These are phyloP conservation scores for Cardamine occulta DNA, from an alignment of 345 rosid genomes.

Conservation along the genomic window DNA sequence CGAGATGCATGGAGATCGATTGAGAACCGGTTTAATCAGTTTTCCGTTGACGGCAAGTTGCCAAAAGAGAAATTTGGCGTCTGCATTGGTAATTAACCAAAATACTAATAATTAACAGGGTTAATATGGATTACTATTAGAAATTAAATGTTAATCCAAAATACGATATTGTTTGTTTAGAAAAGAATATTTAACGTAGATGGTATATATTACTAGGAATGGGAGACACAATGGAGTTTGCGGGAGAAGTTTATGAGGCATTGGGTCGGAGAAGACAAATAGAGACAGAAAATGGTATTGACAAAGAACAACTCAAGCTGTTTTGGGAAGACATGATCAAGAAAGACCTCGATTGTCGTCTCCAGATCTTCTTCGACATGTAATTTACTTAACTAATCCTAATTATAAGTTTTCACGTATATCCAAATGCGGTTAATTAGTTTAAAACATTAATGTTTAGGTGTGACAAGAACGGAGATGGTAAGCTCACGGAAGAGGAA, in stretches of 20 bases:
- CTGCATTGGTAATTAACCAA: slow-evolving; percentile 61
- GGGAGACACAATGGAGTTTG: slow-evolving; percentile 90
- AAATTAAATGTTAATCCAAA: background rate
- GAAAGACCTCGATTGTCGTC: slow-evolving; percentile 78
- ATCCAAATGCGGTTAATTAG: background rate
- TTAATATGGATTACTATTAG: background rate
- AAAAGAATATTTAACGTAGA: background rate
- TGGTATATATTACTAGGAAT: slow-evolving; percentile 54
- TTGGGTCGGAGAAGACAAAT: slow-evolving; percentile 72
- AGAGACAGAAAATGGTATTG: slow-evolving; percentile 58
- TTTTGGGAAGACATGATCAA: slow-evolving; percentile 92
- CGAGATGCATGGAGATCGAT: slow-evolving; percentile 81
- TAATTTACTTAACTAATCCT: slow-evolving; percentile 36
- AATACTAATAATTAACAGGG: background rate
- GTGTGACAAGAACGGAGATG: slow-evolving; percentile 98
- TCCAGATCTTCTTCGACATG: slow-evolving; percentile 96
- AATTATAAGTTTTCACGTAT: background rate
- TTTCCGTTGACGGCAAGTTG: slow-evolving; percentile 61
- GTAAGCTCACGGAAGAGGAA: slow-evolving; percentile 82
- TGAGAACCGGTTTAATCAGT: slow-evolving; percentile 74
- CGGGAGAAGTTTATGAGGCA: slow-evolving; percentile 76
- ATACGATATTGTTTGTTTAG: background rate
- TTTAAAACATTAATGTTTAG: slow-evolving; percentile 42
- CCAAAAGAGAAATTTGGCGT: slow-evolving; percentile 70
- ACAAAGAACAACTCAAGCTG: slow-evolving; percentile 60